Base-by-base conservation (phyloP, 441 rosid species). In the Gossypium gossypioides region DNA sequence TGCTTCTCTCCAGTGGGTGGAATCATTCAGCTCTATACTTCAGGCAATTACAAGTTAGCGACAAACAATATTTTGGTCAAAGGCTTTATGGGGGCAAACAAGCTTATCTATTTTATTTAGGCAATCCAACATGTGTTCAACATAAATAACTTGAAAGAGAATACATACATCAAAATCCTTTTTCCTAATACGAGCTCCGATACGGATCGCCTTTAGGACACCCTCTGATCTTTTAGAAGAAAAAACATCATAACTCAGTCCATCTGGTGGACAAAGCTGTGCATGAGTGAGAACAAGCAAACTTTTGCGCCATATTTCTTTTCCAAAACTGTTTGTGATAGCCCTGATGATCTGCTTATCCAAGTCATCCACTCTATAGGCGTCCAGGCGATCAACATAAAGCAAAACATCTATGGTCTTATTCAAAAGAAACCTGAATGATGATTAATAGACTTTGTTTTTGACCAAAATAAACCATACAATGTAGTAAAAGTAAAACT, bases 281-380 rank as follows among this genome's bases (percentile, higher is more conserved):
- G 97, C 97, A 84, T 92, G 97, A 73, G 97, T 92, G 42, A 92
- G 83, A 70, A 92, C 91, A 79, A 89, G 90, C 80, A 92, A 85
- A 72, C 91, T 83, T 81, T 81, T 90, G 76, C 74, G 75, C 97
- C 97, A 92, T 64, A 92, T 88, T 74, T 86, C 87, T 82, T 84
- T 90, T 44, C 97, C 97, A 86, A 92, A 92, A 78, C 86, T 87
- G 57, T 87, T 86, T 2, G 89, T 81, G 74, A 92, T 88, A 15
- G 96, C 93, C 72, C 72, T 76, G 71, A 92, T 78, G 54, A 92
- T 88, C 83, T 92, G 96, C 82, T 71, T 92, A 77, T 92, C 97
- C 81, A 92, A 78, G 80, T 90, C 97, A 85, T 94, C 99, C 37
- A 94, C 97, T 88, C 99, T 87, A 82, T 94, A 92, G 32, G 94